Conservation (phyloP, 768 basidiomycete genomes). For the Serendipita vermifera region DNA sequence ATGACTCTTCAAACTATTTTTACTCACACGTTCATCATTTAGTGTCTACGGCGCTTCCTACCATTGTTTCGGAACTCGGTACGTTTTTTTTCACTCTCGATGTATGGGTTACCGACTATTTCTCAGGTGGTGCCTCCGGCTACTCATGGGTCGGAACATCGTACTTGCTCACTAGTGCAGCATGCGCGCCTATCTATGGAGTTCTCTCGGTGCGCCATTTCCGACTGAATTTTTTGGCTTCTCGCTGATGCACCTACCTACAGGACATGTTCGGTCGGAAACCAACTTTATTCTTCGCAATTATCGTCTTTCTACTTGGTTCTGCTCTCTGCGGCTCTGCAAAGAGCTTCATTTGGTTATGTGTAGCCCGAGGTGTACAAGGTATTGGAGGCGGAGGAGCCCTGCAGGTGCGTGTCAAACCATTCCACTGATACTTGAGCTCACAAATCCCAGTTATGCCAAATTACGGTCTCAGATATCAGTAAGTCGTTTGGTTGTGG, state of each 20-base stretch:
- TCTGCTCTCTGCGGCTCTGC: constrained; percentile 75
- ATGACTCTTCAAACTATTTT: no score
- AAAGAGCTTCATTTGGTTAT: constrained; percentile 64
- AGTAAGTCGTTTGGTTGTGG: constrained; percentile 17
- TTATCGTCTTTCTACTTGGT: constrained; percentile 18
- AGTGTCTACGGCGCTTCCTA: constrained; percentile 15
- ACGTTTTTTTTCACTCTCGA: background rate
- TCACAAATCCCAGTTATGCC: constrained; percentile 33
- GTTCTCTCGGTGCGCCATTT: constrained; percentile 41
- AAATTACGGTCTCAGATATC: constrained; percentile 73
- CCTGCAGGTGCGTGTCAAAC: constrained; percentile 30
- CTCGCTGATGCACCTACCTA: background rate
- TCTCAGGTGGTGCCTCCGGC: constrained; percentile 9
- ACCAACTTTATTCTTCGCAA: constrained; percentile 12
- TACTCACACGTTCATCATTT: no score
- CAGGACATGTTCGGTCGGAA: constrained; percentile 15
- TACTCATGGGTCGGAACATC: constrained; percentile 16
- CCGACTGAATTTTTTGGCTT: background rate
- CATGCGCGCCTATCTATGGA: constrained; percentile 61
- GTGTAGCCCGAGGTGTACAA: constrained; percentile 63
- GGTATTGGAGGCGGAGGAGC: constrained; percentile 77
- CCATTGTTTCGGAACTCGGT: constrained; percentile 13
- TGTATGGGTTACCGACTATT: background rate
- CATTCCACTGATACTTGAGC: background rate
- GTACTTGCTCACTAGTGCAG: constrained; percentile 32